Percentiles rank a stretch among this genome's conserved stretches.
Evolutionary conservation across 108 stramenopile genomes (phyloP).

Genomic region (Skeletonema tropicum): DNA sequence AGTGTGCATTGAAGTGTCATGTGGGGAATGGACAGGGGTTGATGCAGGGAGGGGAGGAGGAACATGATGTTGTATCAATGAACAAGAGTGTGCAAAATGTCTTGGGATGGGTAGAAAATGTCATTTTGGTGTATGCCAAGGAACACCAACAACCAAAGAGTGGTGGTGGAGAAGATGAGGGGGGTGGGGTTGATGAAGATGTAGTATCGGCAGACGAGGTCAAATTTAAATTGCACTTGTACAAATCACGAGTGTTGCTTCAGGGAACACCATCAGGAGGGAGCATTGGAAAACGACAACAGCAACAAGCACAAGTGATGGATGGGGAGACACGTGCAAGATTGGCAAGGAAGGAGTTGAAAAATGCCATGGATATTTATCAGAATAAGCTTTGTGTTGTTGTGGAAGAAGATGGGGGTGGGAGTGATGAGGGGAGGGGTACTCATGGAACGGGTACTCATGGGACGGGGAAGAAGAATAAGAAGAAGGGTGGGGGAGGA

Average conservation of each 20-base stretch:
- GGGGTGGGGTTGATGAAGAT: neutral
- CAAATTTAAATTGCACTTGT: slow-evolving; percentile 44
- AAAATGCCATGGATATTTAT: slow-evolving; percentile 84
- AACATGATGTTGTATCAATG: neutral
- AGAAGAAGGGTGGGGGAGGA: neutral
- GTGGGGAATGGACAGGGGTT: slow-evolving; percentile 35
- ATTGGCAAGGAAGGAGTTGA: slow-evolving; percentile 74
- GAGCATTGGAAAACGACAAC: neutral
- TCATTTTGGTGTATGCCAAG: neutral
- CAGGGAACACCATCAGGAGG: neutral
- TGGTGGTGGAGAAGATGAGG: neutral
- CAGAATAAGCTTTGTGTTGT: slow-evolving; percentile 68
- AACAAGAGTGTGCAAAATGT: slow-evolving; percentile 17
- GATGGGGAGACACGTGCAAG: slow-evolving; percentile 16
- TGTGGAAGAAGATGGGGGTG: neutral
- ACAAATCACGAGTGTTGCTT: slow-evolving; percentile 38
- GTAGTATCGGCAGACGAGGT: slow-evolving; percentile 28
- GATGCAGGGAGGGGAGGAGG: neutral
- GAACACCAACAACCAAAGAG: neutral
- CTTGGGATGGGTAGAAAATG: slow-evolving; percentile 26
- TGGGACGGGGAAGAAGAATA: no score
- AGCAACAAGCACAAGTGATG: neutral
- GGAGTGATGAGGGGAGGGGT: neutral
- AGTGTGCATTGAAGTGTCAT: slow-evolving; percentile 28
- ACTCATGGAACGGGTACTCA: no score